Percentiles rank a stretch among this genome's conserved stretches.
phyloP scores from a whole-genome alignment of 73 alveolate genomes.

The Paramecium sonneborni region DNA sequence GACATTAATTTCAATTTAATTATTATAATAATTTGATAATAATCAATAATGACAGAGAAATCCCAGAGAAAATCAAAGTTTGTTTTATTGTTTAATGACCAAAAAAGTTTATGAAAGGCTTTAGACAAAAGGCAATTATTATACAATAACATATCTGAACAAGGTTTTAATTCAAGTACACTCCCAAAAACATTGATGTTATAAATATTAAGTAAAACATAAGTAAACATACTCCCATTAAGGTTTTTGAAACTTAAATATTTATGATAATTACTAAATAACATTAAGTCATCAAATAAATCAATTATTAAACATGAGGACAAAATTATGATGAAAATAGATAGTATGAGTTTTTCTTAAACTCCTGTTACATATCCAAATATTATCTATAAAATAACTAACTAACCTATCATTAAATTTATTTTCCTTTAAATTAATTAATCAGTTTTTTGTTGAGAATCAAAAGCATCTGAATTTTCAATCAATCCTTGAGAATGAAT shows the following conservation, averaged over 20 bases:
- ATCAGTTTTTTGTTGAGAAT: not conserved
- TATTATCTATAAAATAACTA: not conserved
- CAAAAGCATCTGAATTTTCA: not conserved
- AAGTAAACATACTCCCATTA: not conserved
- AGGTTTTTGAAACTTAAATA: not conserved
- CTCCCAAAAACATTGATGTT: too few species aligned
- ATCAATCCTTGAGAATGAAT: not conserved
- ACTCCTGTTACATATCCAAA: not conserved
- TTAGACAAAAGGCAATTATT: not conserved
- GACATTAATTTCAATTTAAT: not conserved
- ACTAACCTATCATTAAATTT: not conserved
- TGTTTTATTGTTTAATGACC: not conserved
- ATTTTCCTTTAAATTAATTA: not conserved
- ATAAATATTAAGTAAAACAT: not conserved
- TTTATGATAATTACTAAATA: not conserved
- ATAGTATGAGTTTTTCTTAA: not conserved
- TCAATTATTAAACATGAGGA: not conserved
- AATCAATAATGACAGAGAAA: not conserved
- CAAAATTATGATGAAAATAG: not conserved
- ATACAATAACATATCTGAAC: constrained; percentile 5
- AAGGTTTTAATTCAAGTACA: not conserved
- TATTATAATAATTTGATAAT: too few species aligned
- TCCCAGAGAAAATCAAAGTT: not conserved
- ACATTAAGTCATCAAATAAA: not conserved
- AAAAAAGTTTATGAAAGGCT: not conserved